Conservation (phyloP, 164 flowering plant species). For the Warburgia ugandensis region DNA sequence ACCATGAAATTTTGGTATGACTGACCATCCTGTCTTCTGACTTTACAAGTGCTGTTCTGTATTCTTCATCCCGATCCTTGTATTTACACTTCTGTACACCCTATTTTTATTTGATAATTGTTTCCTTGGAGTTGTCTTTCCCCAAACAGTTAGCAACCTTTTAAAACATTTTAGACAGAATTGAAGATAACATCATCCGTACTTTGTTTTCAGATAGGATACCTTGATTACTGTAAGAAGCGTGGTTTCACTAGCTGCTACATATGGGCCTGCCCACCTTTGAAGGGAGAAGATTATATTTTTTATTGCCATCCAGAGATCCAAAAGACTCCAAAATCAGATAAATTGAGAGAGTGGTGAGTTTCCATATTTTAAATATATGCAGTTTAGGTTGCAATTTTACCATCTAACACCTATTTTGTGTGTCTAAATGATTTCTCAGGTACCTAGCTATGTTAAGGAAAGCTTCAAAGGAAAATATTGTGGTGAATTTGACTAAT, state of each 20-base stretch:
- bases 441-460: conserved; percentile 53
- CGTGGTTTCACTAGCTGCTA: conserved; percentile 98
- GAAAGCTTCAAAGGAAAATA: conserved; percentile 40
- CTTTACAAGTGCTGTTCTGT: no score
- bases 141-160: no score
- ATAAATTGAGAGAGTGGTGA: conserved; percentile 96
- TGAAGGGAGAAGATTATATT: conserved; percentile 98
- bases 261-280: conserved; percentile 99
- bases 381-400: no score
- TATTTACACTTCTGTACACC: no score
- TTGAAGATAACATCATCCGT: no score
- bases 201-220: conserved; percentile 72
- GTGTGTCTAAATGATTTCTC: no score
- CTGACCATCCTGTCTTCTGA: no score
- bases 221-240: conserved; percentile 89
- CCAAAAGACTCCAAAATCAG: conserved; percentile 97
- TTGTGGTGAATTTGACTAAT: conserved; percentile 37
- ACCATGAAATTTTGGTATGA: conserved; percentile 98
- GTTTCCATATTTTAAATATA: conserved; percentile 19
- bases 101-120: no score
- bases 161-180: no score
- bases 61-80: no score
- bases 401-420: no score
- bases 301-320: conserved; percentile 98
- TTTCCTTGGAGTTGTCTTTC: no score